Conservation (phyloP, 2,329 filamentous ascomycete species). For the Cladosporium velox region DNA sequence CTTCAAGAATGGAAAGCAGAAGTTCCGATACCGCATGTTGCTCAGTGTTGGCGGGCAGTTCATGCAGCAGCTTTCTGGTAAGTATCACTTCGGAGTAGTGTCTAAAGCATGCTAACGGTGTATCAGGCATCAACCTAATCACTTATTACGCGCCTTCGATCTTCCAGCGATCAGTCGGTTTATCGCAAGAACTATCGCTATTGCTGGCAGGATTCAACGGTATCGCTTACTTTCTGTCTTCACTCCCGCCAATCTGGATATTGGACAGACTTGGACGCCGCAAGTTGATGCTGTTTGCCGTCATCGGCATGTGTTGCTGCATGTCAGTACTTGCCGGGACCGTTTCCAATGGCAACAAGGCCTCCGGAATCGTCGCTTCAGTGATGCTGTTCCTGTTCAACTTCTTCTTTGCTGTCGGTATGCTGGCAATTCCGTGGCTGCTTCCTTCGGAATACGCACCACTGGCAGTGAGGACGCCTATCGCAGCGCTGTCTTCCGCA, state of each 20-base stretch:
- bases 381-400: slow-evolving; percentile 46
- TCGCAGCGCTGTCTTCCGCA: slow-evolving; percentile 84
- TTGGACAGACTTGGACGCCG: slow-evolving; percentile 45
- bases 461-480: slow-evolving; percentile 91
- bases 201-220: slow-evolving; percentile 49
- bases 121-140: slow-evolving; percentile 33
- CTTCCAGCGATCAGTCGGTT: slow-evolving; percentile 50
- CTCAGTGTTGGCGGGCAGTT: slow-evolving; percentile 50
- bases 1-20: slow-evolving; percentile 47
- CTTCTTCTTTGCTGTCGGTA: slow-evolving; percentile 37
- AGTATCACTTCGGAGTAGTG: neutral
- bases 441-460: slow-evolving; percentile 95
- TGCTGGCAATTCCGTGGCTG: slow-evolving; percentile 80
- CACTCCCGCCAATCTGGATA: slow-evolving; percentile 42
- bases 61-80: slow-evolving; percentile 44
- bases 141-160: slow-evolving; percentile 48
- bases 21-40: slow-evolving; percentile 44
- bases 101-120: neutral
- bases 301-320: slow-evolving; percentile 39
- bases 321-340: slow-evolving; percentile 53
- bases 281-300: slow-evolving; percentile 39
- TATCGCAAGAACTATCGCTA: slow-evolving; percentile 47
- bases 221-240: slow-evolving; percentile 43
- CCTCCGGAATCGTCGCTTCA: slow-evolving; percentile 44
- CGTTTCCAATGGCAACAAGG: slow-evolving; percentile 42